Percentiles rank a stretch among this genome's conserved stretches.
Evolutionary conservation across 179 eudicot genomes (phyloP).

Genomic region (Amaranthus tricolor): DNA sequence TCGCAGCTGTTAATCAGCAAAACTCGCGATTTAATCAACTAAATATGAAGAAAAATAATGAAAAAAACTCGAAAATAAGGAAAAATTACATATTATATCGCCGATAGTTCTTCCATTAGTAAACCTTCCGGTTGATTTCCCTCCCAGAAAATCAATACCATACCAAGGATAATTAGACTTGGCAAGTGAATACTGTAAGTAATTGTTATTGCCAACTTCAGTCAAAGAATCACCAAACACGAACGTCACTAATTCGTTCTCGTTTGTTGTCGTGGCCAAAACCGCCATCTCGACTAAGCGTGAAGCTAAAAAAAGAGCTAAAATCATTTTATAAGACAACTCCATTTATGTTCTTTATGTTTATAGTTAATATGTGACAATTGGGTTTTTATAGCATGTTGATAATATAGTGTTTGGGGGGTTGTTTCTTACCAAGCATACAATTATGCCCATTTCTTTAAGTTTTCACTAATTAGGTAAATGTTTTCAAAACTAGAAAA

Average conservation of each 20-base stretch:
- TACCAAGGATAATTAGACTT: slow-evolving; percentile 72
- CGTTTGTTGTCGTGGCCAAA: slow-evolving; percentile 11
- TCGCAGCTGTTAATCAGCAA: slow-evolving; percentile 45
- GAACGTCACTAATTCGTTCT: slow-evolving; percentile 47
- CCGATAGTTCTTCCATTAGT: slow-evolving; percentile 88
- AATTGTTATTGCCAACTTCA: slow-evolving; percentile 92
- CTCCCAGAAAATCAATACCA: slow-evolving; percentile 68
- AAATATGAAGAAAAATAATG: neutral
- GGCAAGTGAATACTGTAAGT: slow-evolving; percentile 68
- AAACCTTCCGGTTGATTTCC: slow-evolving; percentile 81
- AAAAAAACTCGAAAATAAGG: no score
- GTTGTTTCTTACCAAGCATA: slow-evolving; percentile 12
- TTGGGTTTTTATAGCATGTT: slow-evolving; percentile 11
- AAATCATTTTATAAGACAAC: neutral
- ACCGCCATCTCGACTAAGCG: slow-evolving; percentile 8
- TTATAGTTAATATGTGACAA: neutral
- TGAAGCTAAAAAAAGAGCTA: slow-evolving; percentile 15
- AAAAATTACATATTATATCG: slow-evolving; percentile 62
- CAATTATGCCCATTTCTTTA: slow-evolving; percentile 42
- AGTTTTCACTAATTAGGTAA: slow-evolving; percentile 52
- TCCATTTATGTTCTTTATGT: neutral
- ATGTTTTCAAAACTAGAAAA: slow-evolving; percentile 27
- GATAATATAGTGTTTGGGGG: neutral
- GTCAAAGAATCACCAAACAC: slow-evolving; percentile 88
- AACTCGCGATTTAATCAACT: neutral